These are phyloP conservation scores for Tubosaeta sp. DNA, from an alignment of 768 basidiomycete genomes.

Conservation along the genomic window DNA sequence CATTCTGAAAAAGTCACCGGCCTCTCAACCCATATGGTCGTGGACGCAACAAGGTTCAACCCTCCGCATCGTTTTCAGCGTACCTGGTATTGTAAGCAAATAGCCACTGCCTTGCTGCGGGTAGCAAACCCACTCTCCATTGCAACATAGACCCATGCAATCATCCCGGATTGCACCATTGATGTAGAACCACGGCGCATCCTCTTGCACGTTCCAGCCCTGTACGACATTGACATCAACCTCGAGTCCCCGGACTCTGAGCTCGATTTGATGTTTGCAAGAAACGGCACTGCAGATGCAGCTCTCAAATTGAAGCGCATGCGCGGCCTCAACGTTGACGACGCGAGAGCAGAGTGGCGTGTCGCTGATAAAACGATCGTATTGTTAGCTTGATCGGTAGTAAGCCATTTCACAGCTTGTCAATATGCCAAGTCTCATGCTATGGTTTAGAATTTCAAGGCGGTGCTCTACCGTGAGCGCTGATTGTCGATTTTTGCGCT, in stretches of 20 bases:
- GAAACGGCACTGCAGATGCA: constrained; percentile 16
- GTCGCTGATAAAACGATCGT: constrained; percentile 49
- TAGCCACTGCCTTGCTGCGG: constrained; percentile 4
- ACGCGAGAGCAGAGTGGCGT: constrained; percentile 64
- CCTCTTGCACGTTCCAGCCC: constrained; percentile 44
- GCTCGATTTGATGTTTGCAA: constrained; percentile 32
- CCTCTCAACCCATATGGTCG: constrained; percentile 41
- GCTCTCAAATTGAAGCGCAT: constrained; percentile 53
- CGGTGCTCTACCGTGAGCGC: constrained; percentile 3
- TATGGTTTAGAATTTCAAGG: neutral
- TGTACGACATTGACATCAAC: constrained; percentile 54
- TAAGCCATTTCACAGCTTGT: constrained; percentile 1
- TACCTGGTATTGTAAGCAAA: constrained; percentile 55
- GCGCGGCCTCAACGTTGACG: constrained; percentile 56
- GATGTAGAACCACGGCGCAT: constrained; percentile 65
- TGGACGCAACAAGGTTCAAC: constrained; percentile 43
- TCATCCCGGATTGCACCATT: constrained; percentile 47
- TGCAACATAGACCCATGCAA: constrained; percentile 40
- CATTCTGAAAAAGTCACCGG: constrained; percentile 36
- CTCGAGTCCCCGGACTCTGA: constrained; percentile 53
- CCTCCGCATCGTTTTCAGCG: constrained; percentile 46
- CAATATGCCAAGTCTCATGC: neutral
- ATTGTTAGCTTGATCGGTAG: constrained; percentile 34
- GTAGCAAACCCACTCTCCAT: constrained; percentile 1
- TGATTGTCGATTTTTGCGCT: neutral